These are phyloP conservation scores for Violaceomyces palustris DNA, from an alignment of 1,284 basidiomycete genomes.

Conservation along the genomic window DNA sequence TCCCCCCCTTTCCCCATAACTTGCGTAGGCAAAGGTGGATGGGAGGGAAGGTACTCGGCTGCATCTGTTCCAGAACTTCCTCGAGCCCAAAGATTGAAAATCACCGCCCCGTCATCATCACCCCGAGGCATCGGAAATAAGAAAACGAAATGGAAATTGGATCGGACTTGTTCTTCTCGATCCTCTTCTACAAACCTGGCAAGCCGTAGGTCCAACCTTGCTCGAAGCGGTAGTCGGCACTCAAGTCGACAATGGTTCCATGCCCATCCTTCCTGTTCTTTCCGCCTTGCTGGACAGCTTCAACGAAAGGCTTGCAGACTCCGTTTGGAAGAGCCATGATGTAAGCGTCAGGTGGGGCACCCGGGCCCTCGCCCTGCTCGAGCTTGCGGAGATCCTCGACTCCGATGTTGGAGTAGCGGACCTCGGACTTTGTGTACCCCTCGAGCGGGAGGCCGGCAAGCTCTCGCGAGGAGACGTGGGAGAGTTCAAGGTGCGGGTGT, in stretches of 20 bases:
- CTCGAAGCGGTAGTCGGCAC: conserved; percentile 94
- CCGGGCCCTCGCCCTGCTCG: conserved; percentile 42
- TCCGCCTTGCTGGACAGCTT: conserved; percentile 75
- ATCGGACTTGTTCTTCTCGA: too few relatives aligned
- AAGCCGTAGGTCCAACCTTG: conserved; percentile 93
- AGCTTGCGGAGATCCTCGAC: conserved; percentile 49
- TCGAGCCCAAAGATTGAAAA: too few relatives aligned
- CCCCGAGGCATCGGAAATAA: too few relatives aligned
- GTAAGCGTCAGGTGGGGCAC: conserved; percentile 50
- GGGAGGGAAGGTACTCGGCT: too few relatives aligned
- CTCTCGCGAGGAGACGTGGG: conserved; percentile 93
- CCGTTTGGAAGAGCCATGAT: conserved; percentile 97
- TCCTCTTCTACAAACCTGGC: conserved; percentile 71
- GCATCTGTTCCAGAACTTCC: too few relatives aligned
- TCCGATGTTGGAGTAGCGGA: conserved; percentile 57
- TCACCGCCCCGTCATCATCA: too few relatives aligned
- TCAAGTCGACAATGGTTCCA: conserved; percentile 70
- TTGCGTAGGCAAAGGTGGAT: too few relatives aligned
- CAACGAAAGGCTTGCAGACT: conserved; percentile 92
- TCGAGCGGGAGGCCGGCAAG: conserved; percentile 76
- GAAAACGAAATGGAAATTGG: neutral
- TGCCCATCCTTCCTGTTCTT: conserved; percentile 64
- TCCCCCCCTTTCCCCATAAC: too few relatives aligned
- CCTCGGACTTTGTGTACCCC: conserved; percentile 72
- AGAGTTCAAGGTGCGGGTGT: conserved; percentile 81